Base-by-base conservation (phyloP, 306 rosid genomes). In the Inga leiocalycina region DNA sequence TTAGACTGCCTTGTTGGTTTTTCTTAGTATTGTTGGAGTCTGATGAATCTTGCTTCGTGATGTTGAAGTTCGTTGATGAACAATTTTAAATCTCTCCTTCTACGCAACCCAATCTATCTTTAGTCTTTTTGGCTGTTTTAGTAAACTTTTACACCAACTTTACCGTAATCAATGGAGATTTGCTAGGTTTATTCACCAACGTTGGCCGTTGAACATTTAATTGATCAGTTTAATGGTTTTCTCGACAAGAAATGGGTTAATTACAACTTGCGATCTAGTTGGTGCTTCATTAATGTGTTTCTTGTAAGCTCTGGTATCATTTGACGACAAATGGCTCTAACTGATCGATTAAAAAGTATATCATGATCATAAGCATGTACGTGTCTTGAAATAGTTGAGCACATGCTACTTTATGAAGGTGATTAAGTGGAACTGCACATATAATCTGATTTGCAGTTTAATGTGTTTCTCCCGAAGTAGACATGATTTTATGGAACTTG, bases 21-120 rank as follows among this genome's bases (percentile, higher is more conserved):
- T 80, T 62, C 45, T 10, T 57, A 80, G 83, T 75, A 11, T 8
- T 39, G 9, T 6, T 74, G 71, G 7, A 57, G n/a, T 54, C 17
- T 43, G 59, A 5, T 27, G 72, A 54, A 59, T 64, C 81, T 79
- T 85, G 68, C 61, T 69, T 67, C 15, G 0, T 76, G 39, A 71
- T 54, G 51, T 45, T 79, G 78, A 10, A 43, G 65, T 84, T 64
- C 46, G 73, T 85, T 43, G 66, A 56, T 81, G 77, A 34, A 86
- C 85, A 66, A 59, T 91, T 80, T 86, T 82, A 84, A 56, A 80
- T 76, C 49, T 78, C 46, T 14, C 45, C 10, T 79, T 71, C 56
- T 75, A 44, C 70, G 41, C 44, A 68, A 44, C 52, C 79, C 19
- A 24, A 32, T 34, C 16, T 16, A 15, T 14, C 7, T n/a, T 2